Conservation (phyloP, 179 eudicot species). For the Beta macrorhiza region DNA sequence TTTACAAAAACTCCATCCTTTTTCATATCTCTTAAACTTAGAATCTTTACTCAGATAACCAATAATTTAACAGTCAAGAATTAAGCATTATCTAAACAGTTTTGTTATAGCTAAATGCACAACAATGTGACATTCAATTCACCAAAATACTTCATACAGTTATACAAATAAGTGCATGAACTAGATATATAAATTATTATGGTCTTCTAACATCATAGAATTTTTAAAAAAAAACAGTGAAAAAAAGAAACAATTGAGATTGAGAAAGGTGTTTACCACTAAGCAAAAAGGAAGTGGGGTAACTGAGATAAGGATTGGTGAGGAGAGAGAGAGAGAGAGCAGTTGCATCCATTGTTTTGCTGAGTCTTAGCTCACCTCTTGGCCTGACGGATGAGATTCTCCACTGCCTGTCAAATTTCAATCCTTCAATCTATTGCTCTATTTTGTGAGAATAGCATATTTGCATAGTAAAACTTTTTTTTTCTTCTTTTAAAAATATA, state of each 20-base stretch:
- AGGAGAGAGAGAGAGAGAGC: constrained; percentile 15
- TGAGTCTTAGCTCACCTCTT: too few relatives aligned
- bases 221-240: background rate
- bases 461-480: too few relatives aligned
- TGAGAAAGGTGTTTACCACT: constrained; percentile 7
- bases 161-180: background rate
- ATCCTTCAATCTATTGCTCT: background rate
- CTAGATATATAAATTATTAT: background rate
- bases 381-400: background rate
- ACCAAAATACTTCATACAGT: too few relatives aligned
- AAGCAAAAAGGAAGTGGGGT: constrained; percentile 4
- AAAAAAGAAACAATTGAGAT: background rate
- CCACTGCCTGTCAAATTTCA: background rate
- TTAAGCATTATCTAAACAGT: background rate
- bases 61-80: background rate
- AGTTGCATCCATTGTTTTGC: constrained; percentile 22
- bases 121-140: background rate
- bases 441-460: too few relatives aligned
- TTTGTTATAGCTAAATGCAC: background rate
- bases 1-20: background rate
- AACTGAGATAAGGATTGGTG: background rate
- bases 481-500: too few relatives aligned
- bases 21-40: background rate
- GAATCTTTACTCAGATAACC: background rate
- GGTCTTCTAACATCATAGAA: background rate